A percentile compares a stretch with the other conserved stretches of the same genome.
phyloP scores from a whole-genome alignment of 148 eudicot species.

The Suaeda aralocaspica region DNA sequence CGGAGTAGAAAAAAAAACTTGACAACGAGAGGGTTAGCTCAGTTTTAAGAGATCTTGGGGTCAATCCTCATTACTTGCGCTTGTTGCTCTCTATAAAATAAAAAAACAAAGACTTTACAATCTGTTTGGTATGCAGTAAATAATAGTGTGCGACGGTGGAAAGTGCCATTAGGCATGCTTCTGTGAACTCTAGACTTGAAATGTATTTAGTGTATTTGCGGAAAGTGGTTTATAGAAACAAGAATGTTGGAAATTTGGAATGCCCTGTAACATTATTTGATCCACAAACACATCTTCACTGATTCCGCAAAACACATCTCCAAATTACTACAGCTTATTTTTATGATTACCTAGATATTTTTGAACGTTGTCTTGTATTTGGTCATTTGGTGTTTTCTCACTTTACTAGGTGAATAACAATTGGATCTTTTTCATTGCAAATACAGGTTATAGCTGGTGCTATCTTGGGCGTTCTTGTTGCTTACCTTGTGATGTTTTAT shows the following conservation, averaged over 20 bases:
- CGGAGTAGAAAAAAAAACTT: no score
- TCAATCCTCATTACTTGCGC: no score
- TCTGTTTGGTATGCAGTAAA: no score
- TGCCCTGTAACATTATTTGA: neutral
- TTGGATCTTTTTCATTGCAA: neutral
- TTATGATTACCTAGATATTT: neutral
- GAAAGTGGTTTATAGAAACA: neutral
- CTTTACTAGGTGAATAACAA: neutral
- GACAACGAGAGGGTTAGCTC: no score
- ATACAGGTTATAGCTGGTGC: conserved; percentile 51
- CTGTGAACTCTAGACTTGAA: neutral
- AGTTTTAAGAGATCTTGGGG: no score
- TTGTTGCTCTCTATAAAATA: no score
- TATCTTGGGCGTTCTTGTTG: conserved; percentile 35
- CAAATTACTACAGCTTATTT: neutral
- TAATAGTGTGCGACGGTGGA: no score
- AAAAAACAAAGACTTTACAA: no score
- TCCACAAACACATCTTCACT: no score
- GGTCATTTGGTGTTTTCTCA: neutral
- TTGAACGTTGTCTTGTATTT: neutral
- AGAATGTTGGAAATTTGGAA: neutral
- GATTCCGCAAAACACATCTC: neutral
- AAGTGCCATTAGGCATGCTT: neutral
- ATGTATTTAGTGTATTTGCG: neutral
- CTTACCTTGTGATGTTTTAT: conserved; percentile 33